phyloP scores from a whole-genome alignment of 2,329 filamentous ascomycete species.

The Phialophora macrospora region DNA sequence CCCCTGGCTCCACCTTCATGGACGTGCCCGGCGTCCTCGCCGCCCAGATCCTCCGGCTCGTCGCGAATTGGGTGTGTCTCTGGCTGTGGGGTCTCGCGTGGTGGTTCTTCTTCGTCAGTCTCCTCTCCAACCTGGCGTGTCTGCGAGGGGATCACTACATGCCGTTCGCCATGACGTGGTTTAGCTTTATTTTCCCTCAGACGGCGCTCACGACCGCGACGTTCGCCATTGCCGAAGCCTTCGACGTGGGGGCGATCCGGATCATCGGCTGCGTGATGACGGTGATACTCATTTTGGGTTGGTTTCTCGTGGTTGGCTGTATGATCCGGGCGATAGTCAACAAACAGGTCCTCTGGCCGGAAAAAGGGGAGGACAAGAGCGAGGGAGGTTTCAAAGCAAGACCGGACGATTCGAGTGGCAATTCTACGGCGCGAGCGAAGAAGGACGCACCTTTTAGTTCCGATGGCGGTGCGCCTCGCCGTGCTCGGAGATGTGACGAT shows the following conservation, averaged over 20 bases:
- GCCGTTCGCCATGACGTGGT: constrained; percentile 85
- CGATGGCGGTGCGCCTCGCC: not conserved
- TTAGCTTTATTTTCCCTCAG: constrained; percentile 80
- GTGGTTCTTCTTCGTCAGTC: constrained; percentile 82
- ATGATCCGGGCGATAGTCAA: constrained; percentile 72
- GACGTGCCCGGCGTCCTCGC: constrained; percentile 58
- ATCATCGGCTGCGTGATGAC: constrained; percentile 72
- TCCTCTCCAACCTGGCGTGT: constrained; percentile 57
- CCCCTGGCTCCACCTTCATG: constrained; percentile 56
- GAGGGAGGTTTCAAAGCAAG: constrained; percentile 60
- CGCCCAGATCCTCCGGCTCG: constrained; percentile 60
- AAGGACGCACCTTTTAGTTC: not conserved
- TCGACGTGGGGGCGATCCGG: constrained; percentile 64
- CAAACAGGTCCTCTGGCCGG: constrained; percentile 76
- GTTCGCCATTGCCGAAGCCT: constrained; percentile 68
- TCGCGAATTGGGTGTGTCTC: constrained; percentile 68
- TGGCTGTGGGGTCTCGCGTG: constrained; percentile 84
- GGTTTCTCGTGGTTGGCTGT: constrained; percentile 69
- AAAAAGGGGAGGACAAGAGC: constrained; percentile 66
- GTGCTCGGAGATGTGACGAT: not conserved
- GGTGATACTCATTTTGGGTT: constrained; percentile 67
- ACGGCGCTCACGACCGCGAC: constrained; percentile 76
- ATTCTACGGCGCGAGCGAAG: not conserved
- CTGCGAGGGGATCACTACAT: constrained; percentile 52
- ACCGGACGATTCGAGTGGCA: not conserved